Percentiles rank a stretch among this genome's conserved stretches.
phyloP scores from a whole-genome alignment of 192 early-diverging fungal genomes.

The Linnemannia exigua region DNA sequence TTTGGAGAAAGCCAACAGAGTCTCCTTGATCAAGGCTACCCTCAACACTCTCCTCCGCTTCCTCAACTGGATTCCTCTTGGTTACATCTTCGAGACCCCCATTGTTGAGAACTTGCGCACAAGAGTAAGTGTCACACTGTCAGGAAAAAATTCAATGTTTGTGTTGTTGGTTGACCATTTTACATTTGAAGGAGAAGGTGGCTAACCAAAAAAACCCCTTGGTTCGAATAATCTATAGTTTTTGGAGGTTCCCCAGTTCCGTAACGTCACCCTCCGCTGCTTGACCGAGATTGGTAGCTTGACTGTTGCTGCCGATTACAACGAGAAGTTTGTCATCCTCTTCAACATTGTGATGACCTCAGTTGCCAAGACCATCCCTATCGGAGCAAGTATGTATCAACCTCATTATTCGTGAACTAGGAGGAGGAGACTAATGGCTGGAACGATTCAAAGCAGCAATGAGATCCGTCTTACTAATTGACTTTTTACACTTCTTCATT shows the following conservation, averaged over 20 bases:
- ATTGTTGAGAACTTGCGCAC: constrained; percentile 87
- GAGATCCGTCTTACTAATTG: neutral
- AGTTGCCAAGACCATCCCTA: constrained; percentile 79
- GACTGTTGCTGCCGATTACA: constrained; percentile 83
- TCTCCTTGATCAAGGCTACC: constrained; percentile 92
- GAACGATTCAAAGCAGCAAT: neutral
- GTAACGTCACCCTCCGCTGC: constrained; percentile 96
- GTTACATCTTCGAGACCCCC: constrained; percentile 97
- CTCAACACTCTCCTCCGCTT: constrained; percentile 96
- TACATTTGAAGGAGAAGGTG: neutral
- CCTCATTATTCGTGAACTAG: neutral
- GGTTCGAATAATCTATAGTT: constrained; percentile 68
- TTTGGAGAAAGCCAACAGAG: constrained; percentile 90
- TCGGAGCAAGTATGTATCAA: constrained; percentile 68
- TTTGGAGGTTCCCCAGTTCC: constrained; percentile 86
- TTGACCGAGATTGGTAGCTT: constrained; percentile 97
- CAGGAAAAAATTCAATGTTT: neutral
- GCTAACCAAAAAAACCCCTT: neutral
- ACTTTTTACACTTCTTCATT: neutral
- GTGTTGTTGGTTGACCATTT: neutral
- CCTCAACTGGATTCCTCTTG: constrained; percentile 98
- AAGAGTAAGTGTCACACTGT: constrained; percentile 66
- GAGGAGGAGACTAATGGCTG: neutral
- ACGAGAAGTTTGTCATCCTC: constrained; percentile 88
- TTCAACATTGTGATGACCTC: constrained; percentile 86